Evolutionary conservation across 495 filamentous ascomycete genomes (phyloP).

Genomic region (Penicillium herquei): DNA sequence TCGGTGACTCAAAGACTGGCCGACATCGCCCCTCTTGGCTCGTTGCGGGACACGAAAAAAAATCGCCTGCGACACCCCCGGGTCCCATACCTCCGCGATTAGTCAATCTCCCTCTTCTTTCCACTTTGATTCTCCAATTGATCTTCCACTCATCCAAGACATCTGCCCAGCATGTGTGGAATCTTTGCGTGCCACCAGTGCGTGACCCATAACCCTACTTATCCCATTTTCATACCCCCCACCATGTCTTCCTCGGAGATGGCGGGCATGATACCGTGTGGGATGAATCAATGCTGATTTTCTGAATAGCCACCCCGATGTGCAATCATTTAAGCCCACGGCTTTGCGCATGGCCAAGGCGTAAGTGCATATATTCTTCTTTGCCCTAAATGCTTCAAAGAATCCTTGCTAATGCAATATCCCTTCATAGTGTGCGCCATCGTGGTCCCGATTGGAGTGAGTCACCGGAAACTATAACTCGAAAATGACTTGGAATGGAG

Average conservation of each 20-base stretch:
- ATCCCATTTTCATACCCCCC: constrained; percentile 8
- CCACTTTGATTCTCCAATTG: constrained; percentile 9
- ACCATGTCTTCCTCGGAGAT: constrained; percentile 11
- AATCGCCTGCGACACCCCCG: constrained; percentile 23
- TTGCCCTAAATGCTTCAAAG: constrained; percentile 2
- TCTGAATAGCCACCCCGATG: constrained; percentile 78
- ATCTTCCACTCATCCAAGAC: constrained; percentile 13
- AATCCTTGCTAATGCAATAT: not conserved
- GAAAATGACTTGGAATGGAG: constrained; percentile 1
- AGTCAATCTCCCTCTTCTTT: constrained; percentile 22
- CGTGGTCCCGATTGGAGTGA: constrained; percentile 99
- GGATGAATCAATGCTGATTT: constrained; percentile 25
- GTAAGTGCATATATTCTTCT: constrained; percentile 51
- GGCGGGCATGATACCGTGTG: constrained; percentile 3
- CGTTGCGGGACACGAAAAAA: constrained; percentile 30
- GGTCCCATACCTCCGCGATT: constrained; percentile 16
- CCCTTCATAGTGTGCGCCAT: constrained; percentile 72
- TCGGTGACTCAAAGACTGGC: constrained; percentile 45
- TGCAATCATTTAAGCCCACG: constrained; percentile 93
- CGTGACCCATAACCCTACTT: constrained; percentile 29
- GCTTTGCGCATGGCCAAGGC: constrained; percentile 94
- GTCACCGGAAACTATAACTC: constrained; percentile 36
- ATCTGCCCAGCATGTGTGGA: constrained; percentile 59
- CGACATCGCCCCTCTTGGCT: constrained; percentile 43
- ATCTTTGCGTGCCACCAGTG: constrained; percentile 95